Base-by-base conservation (phyloP, 192 early-diverging fungal genomes). In the Entomortierella chlamydospora region DNA sequence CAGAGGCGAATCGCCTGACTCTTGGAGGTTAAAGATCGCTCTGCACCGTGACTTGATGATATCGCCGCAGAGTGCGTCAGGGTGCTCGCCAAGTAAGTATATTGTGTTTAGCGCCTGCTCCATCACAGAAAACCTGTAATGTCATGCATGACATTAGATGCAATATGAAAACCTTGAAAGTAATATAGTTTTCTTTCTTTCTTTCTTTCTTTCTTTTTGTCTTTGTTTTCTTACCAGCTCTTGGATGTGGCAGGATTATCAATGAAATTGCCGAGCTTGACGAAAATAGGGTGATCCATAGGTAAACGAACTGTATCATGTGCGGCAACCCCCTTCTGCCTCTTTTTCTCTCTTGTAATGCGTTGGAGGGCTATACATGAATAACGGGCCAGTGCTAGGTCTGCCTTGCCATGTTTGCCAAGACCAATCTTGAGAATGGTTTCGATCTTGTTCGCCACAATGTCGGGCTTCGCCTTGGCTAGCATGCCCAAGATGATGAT, bases 51-150 rank as follows among this genome's bases (percentile, higher is more conserved):
- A 57, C 57, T 91, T 89, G 56, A 99, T 90, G 30, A 99, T 87
- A 4, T 93, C 89, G 0, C 84, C 92, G 62, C 89, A 95, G 33
- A 97, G 66, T 15, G 83, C 68, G 60, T 98, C 96, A 13, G 98
- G 98, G 67, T 98, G 94, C 42, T 99, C 96, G 26, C 92, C 88
- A 42, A 99, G 83, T 1, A 90, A 63, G 70, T 96, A 98, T 22
- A 99, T 94, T 6, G 96, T 90, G 70, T 98, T 98, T 31, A 99
- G 84, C 7, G 93, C 97, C 70, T 99, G 96, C 77, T 99, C 95
- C 1, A 95, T 91, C 23, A 97, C 89, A 13, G 90, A 87, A 83
- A 97, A 98, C 97, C 96, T 96, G 78, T 72, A n/a, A 20, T 0
- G 29, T 13, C 1, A 42, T n/a, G n/a, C n/a, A n/a, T 45, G 22